phyloP scores from a whole-genome alignment of 2,329 filamentous ascomycete genomes.

The Fusarium agapanthi region DNA sequence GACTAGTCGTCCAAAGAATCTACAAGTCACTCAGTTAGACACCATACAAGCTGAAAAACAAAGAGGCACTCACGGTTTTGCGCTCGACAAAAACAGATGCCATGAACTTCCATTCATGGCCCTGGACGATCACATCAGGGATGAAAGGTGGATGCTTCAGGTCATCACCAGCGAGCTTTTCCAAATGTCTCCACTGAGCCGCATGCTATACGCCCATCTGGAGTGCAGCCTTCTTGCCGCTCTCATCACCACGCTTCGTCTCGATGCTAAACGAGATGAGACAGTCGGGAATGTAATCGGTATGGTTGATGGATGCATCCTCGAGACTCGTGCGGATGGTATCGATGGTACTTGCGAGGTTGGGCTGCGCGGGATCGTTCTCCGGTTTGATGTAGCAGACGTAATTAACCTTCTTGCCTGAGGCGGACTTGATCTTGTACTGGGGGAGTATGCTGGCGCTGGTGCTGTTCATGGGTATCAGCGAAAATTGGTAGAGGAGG shows the following conservation, averaged over 20 bases:
- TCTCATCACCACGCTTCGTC: background rate
- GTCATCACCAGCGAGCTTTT: background rate
- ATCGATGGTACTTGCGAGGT: background rate
- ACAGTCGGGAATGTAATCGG: too few relatives aligned
- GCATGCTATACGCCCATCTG: constrained; percentile 13
- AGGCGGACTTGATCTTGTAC: too few relatives aligned
- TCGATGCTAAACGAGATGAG: constrained; percentile 7
- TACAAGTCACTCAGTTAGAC: too few relatives aligned
- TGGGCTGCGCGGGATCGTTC: background rate
- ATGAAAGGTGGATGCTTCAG: background rate
- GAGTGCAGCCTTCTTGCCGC: background rate
- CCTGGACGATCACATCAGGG: background rate
- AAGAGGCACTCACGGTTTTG: background rate
- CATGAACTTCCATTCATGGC: background rate
- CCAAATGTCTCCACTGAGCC: background rate
- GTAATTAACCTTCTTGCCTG: too few relatives aligned
- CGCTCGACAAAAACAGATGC: background rate
- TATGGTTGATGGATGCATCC: too few relatives aligned
- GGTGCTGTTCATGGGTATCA: too few relatives aligned
- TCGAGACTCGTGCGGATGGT: background rate
- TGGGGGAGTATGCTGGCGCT: too few relatives aligned
- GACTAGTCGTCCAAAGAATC: too few relatives aligned
- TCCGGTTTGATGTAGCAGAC: too few relatives aligned
- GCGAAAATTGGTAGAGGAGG: too few relatives aligned
- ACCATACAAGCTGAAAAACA: too few relatives aligned